Base-by-base conservation (phyloP, 1,139 yeast genomes). In the Saccharomyces uvarum region DNA sequence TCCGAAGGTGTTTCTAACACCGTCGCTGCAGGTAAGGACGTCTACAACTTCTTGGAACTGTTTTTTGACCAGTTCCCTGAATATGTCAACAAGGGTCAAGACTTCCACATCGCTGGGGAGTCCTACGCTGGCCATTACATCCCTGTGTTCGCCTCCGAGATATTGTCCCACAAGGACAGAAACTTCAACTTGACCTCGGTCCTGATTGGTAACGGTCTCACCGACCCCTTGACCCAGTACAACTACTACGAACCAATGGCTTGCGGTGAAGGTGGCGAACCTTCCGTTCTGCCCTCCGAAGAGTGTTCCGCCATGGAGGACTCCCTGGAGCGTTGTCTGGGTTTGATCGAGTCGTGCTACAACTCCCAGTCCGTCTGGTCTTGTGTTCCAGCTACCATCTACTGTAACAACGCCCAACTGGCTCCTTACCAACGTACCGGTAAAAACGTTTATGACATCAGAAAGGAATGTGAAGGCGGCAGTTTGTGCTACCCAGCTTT, bases 71-170 rank as follows among this genome's bases (percentile, higher is more conserved):
- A 88, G 70, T 93, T 90, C 81, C 96, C 97, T 48, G 82, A 91
- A 73, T 89, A 86, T 74, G 73, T 78, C 51, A 73, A 80, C 42
- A 55, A 61, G 16, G 66, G 63, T 24, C 77, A 80, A 57, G 83
- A 81, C 53, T 90, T 93, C 85, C 98, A 91, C 73, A 90, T 93
- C 73, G 95, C 98, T 50, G 99, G 98, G 64, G 98, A 93, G 75
- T 88, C 97, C n/a, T 93, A 93, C 70, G 99, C 96, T 54, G 99
- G 99, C 59, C 98, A 93, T 72, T 93, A 93, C 73, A 90, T 93
- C 63, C 99, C 98, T 32, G 91, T 83, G 8, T 88, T 93, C 70
- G 97, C 97, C 24, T 74, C 85, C 52, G 97, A 91, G 73, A 91
- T 93, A 63, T 74, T 90, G 66, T 78, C 83, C 26, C 95, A 89